Evolutionary conservation across 768 basidiomycete genomes (phyloP).

Genomic region (Pleurotus cornucopiae): DNA sequence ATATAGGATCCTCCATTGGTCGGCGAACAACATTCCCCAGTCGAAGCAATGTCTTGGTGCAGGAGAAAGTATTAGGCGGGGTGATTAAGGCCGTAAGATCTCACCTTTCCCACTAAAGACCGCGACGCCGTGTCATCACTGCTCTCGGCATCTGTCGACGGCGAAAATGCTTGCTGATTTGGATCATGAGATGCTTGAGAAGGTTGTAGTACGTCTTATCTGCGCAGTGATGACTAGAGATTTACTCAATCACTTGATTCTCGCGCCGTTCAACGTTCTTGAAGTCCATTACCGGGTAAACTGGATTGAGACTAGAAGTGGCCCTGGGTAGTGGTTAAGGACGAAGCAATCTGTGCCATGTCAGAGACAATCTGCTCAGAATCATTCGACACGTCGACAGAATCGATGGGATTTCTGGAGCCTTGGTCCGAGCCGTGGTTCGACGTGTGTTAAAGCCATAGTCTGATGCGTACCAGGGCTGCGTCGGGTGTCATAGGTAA

Average conservation of each 20-base stretch:
- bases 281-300: too few relatives aligned
- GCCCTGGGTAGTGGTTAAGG: too few relatives aligned
- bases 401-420: too few relatives aligned
- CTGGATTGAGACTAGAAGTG: too few relatives aligned
- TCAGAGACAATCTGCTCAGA: too few relatives aligned
- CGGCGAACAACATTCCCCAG: background rate
- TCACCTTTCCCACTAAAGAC: constrained; percentile 46
- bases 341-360: too few relatives aligned
- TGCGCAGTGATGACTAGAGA: background rate
- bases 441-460: too few relatives aligned
- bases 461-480: too few relatives aligned
- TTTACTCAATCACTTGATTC: background rate
- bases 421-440: too few relatives aligned
- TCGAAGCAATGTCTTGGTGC: background rate
- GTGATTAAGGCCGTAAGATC: background rate
- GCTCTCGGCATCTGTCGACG: constrained; percentile 72
- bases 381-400: too few relatives aligned
- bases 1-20: constrained; percentile 3
- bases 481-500: too few relatives aligned
- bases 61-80: constrained; percentile 4
- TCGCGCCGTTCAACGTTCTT: background rate
- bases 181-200: constrained; percentile 47
- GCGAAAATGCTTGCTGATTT: constrained; percentile 82
- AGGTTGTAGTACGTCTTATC: constrained; percentile 20
- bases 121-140: constrained; percentile 92